These are phyloP conservation scores for Entrophospora sp. DNA, from an alignment of 192 early-diverging fungal genomes.

Conservation along the genomic window DNA sequence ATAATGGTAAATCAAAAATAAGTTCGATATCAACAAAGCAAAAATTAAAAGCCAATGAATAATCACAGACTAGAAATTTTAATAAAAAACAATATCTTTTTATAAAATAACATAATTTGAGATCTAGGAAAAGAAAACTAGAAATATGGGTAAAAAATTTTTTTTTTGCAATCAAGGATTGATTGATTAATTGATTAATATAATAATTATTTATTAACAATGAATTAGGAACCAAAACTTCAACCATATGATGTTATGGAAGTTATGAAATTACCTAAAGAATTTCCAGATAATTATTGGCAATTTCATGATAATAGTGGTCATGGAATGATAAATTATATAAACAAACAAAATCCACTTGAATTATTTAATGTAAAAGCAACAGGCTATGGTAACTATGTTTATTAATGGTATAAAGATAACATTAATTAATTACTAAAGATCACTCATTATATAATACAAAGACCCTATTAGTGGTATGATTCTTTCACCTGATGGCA, in stretches of 20 bases:
- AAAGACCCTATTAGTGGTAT: slow-evolving; percentile 72
- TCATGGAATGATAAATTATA: slow-evolving; percentile 49
- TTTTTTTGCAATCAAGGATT: too few species aligned
- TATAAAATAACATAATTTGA: too few species aligned
- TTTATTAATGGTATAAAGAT: neutral
- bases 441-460: neutral
- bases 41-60: neutral
- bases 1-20: neutral
- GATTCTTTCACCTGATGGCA: slow-evolving; percentile 73
- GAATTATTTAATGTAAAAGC: slow-evolving; percentile 55
- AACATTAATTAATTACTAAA: too few species aligned
- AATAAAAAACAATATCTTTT: neutral
- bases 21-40: neutral
- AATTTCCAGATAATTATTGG: slow-evolving; percentile 59
- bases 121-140: too few species aligned
- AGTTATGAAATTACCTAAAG: slow-evolving; percentile 38
- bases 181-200: too few species aligned
- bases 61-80: neutral
- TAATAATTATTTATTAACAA: neutral
- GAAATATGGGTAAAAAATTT: too few species aligned
- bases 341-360: slow-evolving; percentile 65
- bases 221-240: neutral
- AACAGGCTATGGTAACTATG: slow-evolving; percentile 54
- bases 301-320: slow-evolving; percentile 39
- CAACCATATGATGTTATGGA: slow-evolving; percentile 41